A percentile compares a stretch with the other conserved stretches of the same genome.
These are phyloP conservation scores for Syzygium jambos DNA, from an alignment of 345 rosid species.

Conservation along the genomic window DNA sequence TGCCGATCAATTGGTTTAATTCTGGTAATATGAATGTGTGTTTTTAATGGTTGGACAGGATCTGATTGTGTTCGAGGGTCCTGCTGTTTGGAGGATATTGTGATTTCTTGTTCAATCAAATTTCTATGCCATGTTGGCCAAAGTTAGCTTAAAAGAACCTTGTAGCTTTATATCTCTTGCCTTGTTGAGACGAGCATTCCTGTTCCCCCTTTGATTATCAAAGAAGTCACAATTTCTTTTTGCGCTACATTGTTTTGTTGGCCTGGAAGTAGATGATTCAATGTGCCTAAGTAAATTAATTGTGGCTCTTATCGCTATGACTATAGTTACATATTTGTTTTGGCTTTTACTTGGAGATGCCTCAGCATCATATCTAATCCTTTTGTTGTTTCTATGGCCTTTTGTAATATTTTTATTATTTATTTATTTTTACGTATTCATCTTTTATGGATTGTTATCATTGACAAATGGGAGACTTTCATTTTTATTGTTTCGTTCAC, in stretches of 20 bases:
- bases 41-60: not conserved
- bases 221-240: not conserved
- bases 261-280: not conserved
- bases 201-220: not conserved
- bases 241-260: not conserved
- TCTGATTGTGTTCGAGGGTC: not conserved
- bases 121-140: not conserved
- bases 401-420: not conserved
- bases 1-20: not conserved
- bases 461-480: too few relatives aligned
- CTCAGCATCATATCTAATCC: not conserved
- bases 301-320: not conserved
- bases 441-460: too few relatives aligned
- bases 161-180: not conserved
- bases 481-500: too few relatives aligned
- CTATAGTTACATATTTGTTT: not conserved
- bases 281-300: not conserved
- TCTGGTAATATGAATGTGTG: not conserved
- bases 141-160: not conserved
- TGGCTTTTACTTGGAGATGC: not conserved
- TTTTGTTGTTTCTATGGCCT: not conserved
- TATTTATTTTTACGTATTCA: too few relatives aligned
- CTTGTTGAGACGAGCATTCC: not conserved
- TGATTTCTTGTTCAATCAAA: not conserved
- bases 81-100: not conserved